Evolutionary conservation across 208 protist genomes (phyloP), one percentile per base, ranked within the genome.

Genomic region (Trypanosoma platydactyli): DNA sequence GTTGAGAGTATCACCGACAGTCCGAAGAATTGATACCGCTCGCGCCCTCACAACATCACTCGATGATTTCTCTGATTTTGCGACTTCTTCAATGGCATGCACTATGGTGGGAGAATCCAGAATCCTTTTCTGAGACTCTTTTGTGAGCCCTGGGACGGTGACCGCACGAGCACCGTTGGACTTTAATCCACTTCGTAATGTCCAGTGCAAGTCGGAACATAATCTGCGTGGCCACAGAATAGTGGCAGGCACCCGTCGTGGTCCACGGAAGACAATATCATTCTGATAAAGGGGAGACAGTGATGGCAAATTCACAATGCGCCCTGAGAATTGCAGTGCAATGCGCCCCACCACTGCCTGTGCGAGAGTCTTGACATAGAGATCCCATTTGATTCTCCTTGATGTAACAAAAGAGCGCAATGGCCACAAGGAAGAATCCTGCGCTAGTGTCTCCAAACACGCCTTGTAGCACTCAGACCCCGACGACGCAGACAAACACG

Each of bases 1-100:
- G 57, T 92, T 92, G 18, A 77, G 56, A 1, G 64, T 91, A 70
- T 95, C 91, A 18, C 91, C 91, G 60, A 92, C 81, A 20, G 76
- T 65, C 5, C 80, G 65, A 12, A 97, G 76, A 67, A 97, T 87
- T n/a, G 44, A 24, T 27, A 68, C 66, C 0, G 91, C 82, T 7
- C 79, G 84, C 42, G 62, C 63, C 66, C 68, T 68, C 24, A 95
- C 80, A 49, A 76, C 76, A 20, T 72, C 77, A 20, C 59, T 68
- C 0, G 68, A 52, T 20, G 64, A 59, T 13, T 77, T 77, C 29
- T 91, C 78, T 38, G 73, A 73, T 18, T 76, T 63, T 48, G 84
- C 80, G 33, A 75, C 46, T 33, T 71, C 71, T 12, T 64, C 79
- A 25, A 91, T 79, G 33, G 77, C 35, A n/a, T 55, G 51, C 53